These are phyloP conservation scores for Raddia guianensis DNA, from an alignment of 176 grass and related monocot genomes.

Conservation along the genomic window DNA sequence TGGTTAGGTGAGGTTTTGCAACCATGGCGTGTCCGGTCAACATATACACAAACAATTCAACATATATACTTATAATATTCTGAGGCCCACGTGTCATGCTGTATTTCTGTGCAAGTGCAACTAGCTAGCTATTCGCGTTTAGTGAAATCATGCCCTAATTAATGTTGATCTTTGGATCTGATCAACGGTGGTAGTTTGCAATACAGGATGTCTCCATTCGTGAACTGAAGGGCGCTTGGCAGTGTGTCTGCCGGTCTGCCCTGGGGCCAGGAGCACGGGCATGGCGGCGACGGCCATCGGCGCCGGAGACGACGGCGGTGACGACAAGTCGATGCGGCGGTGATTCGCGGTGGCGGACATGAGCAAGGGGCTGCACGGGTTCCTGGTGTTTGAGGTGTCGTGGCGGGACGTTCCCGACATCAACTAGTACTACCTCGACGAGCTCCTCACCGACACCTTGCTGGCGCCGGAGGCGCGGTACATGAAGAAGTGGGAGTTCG, in stretches of 20 bases:
- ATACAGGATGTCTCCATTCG: constrained; percentile 94
- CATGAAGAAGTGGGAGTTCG: constrained; percentile 97
- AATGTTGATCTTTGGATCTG: neutral
- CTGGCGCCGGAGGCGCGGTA: constrained; percentile 76
- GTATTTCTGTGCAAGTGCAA: neutral
- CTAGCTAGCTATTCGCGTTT: too few species aligned
- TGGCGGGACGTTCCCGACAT: constrained; percentile 88
- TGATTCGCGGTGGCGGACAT: constrained; percentile 60
- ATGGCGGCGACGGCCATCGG: neutral
- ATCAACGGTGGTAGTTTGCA: constrained; percentile 40
- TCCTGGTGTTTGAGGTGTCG: constrained; percentile 87
- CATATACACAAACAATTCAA: too few species aligned
- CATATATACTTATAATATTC: too few species aligned
- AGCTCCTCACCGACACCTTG: constrained; percentile 80
- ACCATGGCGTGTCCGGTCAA: too few species aligned
- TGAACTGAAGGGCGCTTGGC: constrained; percentile 48
- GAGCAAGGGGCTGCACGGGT: constrained; percentile 62
- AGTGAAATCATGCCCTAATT: too few species aligned
- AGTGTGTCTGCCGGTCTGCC: constrained; percentile 24
- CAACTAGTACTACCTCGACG: constrained; percentile 92
- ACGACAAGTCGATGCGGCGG: constrained; percentile 19
- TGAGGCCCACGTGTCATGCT: too few species aligned
- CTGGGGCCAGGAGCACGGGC: neutral
- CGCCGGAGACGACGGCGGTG: neutral
- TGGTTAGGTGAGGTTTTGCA: too few species aligned